Base-by-base conservation (phyloP, 169 alveolate genomes). In the Plasmodium relictum region DNA sequence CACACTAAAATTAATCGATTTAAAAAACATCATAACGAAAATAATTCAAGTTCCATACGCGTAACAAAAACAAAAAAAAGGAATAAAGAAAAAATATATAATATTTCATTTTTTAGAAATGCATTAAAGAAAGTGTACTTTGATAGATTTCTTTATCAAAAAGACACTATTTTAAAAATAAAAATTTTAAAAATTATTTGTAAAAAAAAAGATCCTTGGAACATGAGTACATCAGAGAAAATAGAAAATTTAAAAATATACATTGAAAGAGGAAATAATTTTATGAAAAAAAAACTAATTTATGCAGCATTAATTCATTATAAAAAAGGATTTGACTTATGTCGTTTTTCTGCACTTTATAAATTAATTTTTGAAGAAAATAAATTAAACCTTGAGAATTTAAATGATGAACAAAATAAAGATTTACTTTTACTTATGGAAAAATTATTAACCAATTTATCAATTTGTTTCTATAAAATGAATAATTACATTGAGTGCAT, bases 201-300 rank as follows among this genome's bases (percentile, higher is more conserved):
- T 41, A 86, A 86, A 58, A 86, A 70, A 74, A 86, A 86, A 71
- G 88, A 86, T 73, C 87, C 92, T 12, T 86, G 92, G 92, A 86
- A 86, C 20, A 86, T 86, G 92, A 69, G 59, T 16, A 44, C 44
- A 41, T 44, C 65, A 86, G 92, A 86, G 59, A 86, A 70, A 86
- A 41, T 86, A 24, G 92, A 86, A 61, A 56, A 86, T 63, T 39
- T 86, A 56, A 86, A 71, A 59, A 86, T 58, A 41, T 86, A 86
- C 50, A 86, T 70, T 48, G 66, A 72, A 59, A 86, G 42, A 66
- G 92, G 92, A 3, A 86, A 86, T 52, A 20, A 9, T 9, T 86
- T 86, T 86, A 86, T 56, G 74, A 58, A 72, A 59, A 44, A n/a
- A 44, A 71, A 71, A 22, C 48, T 86, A 22, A 24, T 26, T 14